These are phyloP conservation scores for Acanthochlamys bracteata DNA, from an alignment of 106 monocot genomes.

Conservation along the genomic window DNA sequence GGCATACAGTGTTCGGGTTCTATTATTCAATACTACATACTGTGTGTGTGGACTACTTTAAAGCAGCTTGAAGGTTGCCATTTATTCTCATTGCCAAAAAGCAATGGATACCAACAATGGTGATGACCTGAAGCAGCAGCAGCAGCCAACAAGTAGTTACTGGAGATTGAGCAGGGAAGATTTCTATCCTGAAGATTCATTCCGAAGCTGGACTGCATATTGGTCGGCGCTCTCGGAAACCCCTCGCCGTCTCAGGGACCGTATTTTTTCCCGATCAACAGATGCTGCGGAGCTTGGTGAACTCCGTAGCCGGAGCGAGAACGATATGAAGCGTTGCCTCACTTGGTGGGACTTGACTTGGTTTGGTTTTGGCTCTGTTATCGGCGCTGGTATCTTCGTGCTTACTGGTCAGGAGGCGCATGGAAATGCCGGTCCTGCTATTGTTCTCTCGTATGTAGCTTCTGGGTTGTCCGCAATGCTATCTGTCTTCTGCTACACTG, in stretches of 20 bases:
- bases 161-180: conserved; percentile 20
- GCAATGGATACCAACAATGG: no score
- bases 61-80: no score
- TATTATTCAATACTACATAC: no score
- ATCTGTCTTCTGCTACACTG: background rate
- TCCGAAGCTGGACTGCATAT: conserved; percentile 11
- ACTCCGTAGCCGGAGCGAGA: conserved; percentile 16
- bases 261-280: conserved; percentile 7
- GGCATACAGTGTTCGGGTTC: no score
- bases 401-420: conserved; percentile 12
- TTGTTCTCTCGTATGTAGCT: conserved; percentile 6
- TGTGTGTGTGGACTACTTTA: no score
- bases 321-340: conserved; percentile 12
- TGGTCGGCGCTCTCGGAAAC: conserved; percentile 11
- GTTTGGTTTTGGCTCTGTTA: conserved; percentile 27
- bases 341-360: conserved; percentile 22
- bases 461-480: conserved; percentile 6
- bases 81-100: no score
- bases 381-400: conserved; percentile 20
- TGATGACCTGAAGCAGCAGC: no score
- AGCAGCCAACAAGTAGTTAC: no score
- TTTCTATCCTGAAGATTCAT: conserved; percentile 20
- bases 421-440: conserved; percentile 11
- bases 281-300: conserved; percentile 12
- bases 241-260: conserved; percentile 12